Percentiles rank a stretch among this genome's conserved stretches.
phyloP scores from a whole-genome alignment of 176 grass and related monocot genomes.

The Bolboschoenus planiculmis region DNA sequence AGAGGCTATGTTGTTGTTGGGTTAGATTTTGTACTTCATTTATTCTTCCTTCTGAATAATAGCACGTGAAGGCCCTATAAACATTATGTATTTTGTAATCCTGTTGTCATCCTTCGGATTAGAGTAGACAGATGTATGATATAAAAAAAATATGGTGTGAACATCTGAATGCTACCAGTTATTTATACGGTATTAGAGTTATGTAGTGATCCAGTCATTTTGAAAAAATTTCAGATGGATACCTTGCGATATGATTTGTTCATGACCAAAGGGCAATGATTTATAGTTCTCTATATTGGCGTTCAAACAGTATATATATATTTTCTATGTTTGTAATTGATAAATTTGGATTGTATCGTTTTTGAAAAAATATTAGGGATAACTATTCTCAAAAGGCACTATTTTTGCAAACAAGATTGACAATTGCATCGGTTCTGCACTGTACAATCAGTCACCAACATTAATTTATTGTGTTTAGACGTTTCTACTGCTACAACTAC shows the following conservation, averaged over 20 bases:
- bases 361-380: too few species aligned
- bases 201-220: neutral
- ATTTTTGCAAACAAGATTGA: too few species aligned
- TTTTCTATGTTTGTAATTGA: neutral
- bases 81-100: neutral
- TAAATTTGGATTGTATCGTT: too few species aligned
- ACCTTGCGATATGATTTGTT: neutral
- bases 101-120: neutral
- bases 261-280: too few species aligned
- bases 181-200: neutral
- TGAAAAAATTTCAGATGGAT: neutral
- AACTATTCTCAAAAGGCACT: too few species aligned
- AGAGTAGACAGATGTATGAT: neutral
- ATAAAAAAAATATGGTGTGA: neutral
- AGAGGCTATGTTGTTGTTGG: neutral
- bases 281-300: too few species aligned
- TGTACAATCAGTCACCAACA: too few species aligned
- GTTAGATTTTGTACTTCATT: neutral
- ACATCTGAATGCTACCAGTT: neutral
- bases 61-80: neutral
- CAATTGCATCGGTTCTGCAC: too few species aligned
- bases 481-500: too few species aligned
- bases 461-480: too few species aligned
- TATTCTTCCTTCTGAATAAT: constrained; percentile 21
- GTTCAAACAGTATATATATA: too few species aligned